Base-by-base conservation (phyloP, 345 rosid species). In the Arabidopsis suecica region DNA sequence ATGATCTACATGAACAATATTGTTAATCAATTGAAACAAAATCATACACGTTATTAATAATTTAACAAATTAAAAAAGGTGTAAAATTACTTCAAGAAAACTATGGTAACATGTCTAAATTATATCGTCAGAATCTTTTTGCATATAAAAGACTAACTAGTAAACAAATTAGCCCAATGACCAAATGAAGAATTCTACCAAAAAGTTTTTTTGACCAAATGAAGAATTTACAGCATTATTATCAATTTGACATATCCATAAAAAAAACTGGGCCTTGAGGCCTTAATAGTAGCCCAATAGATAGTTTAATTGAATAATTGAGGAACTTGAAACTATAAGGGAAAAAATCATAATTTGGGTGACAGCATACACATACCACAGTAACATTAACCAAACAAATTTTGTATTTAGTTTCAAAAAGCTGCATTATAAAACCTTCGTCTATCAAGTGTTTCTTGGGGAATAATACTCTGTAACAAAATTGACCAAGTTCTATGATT, bases 401-500 rank as follows among this genome's bases (percentile, higher is more conserved):
- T 40, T 22, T 28, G 32, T 28, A 28, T 22, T 9, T 14, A 45
- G 22, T 14, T 50, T 75, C 79, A 67, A 37, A 20, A 58, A 59
- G 14, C 7, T 49, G 13, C 40, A 18, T 42, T 42, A 61, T 61
- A 76, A 22, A 62, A 62, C n/a, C 37, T 61, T 1, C 16, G 71
- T 12, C 65, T 69, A 42, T 76, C 70, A 9, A 61, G 33, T 13
- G 65, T 69, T 54, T 16, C 63, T 16, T 55, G 70, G 20, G 65
- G 56, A n/a, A 71, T 45, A 73, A 85, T 68, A 61, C 81, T 85
- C 56, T 71, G 58, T 30, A 89, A 83, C 83, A 93, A 76, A 76
- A 88, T 86, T 71, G 75, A 61, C 96, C 96, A 91, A n/a, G 91
- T 93, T 65, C 71, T 78, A 61, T 59, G 74, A 77, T 84, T 86